Base-by-base conservation (phyloP, 345 rosid genomes). In the Rubroshorea leprosula region DNA sequence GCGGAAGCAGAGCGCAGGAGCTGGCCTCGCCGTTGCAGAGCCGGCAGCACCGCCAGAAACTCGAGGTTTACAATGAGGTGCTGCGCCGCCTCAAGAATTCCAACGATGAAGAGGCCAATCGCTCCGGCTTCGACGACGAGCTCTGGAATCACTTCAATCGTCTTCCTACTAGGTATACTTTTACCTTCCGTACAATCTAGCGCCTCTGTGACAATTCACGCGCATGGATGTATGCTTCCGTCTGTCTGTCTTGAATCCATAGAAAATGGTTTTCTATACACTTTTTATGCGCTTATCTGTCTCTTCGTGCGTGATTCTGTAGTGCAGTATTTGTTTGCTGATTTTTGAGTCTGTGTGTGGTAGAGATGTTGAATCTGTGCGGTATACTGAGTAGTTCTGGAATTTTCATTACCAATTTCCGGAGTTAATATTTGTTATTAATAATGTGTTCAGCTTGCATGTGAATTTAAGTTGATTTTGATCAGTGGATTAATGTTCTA, bases 61-160 rank as follows among this genome's bases (percentile, higher is more conserved):
- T 74, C 4, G 89, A 82, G 55, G 95, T 83, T 4, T 87, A 74
- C 75, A 66, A 70, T 19, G 96, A 87, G 80, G 74, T 89, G 22
- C 81, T 86, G 59, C 78, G 88, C 57, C 83, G 91, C 35, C 88
- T 93, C 51, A 76, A 77, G 19, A 77, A 77, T 49, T 79, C 92
- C 20, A 45, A 52, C 51, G 63, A 54, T 60, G 61, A 65, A 9
- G 97, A 89, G 65, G 57, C 88, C 6, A 72, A 71, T 76, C 79
- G 41, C 19, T 84, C 91, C 27, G 78, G 71, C 41, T 93, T 93
- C 66, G 82, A 80, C 14, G 87, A 93, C 18, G 80, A 89, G 27
- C 97, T 93, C 48, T 93, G 91, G 99, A 35, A 81, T 61, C 99
- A 93, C 85, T 93, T 93, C 77, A 78, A 64, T 53, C 96, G 97